phyloP scores from a whole-genome alignment of 2,329 filamentous ascomycete species.

The Exophiala mesophila region DNA sequence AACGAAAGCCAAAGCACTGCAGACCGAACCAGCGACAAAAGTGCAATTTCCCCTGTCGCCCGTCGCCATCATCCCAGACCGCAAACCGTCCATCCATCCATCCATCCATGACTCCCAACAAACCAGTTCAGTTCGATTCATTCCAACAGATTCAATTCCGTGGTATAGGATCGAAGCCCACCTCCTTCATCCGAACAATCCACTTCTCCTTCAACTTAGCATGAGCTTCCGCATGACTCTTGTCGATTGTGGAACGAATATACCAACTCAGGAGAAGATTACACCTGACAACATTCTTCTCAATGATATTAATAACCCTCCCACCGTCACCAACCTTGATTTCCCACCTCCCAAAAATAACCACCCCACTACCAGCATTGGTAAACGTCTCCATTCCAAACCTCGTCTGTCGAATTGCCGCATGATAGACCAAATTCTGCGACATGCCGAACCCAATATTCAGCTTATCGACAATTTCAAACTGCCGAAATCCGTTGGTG shows the following conservation, averaged over 20 bases:
- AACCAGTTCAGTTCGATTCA: no score
- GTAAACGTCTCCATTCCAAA: slow-evolving; percentile 23
- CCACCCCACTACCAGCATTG: slow-evolving; percentile 24
- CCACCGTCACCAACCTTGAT: slow-evolving; percentile 7
- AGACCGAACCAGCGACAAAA: no score
- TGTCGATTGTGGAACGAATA: slow-evolving; percentile 20
- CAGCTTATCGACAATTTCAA: slow-evolving; percentile 25
- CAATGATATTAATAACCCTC: slow-evolving; percentile 17
- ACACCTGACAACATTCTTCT: slow-evolving; percentile 17
- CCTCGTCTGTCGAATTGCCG: slow-evolving; percentile 12
- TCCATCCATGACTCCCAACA: no score
- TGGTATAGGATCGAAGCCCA: slow-evolving; percentile 6
- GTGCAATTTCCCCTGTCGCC: no score
- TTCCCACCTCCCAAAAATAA: slow-evolving; percentile 17
- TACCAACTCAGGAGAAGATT: slow-evolving; percentile 21
- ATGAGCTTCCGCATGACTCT: slow-evolving; percentile 18
- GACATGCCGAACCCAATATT: slow-evolving; percentile 13
- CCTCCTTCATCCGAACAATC: slow-evolving; percentile 15
- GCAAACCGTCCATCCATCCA: no score
- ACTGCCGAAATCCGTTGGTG: slow-evolving; percentile 18
- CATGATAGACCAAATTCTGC: slow-evolving; percentile 19
- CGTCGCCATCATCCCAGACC: no score
- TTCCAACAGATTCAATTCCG: no score
- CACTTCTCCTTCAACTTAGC: slow-evolving; percentile 20
- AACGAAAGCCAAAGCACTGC: no score